Base-by-base conservation (phyloP, 2,329 filamentous ascomycete genomes). In the Verticillium alfalfae region DNA sequence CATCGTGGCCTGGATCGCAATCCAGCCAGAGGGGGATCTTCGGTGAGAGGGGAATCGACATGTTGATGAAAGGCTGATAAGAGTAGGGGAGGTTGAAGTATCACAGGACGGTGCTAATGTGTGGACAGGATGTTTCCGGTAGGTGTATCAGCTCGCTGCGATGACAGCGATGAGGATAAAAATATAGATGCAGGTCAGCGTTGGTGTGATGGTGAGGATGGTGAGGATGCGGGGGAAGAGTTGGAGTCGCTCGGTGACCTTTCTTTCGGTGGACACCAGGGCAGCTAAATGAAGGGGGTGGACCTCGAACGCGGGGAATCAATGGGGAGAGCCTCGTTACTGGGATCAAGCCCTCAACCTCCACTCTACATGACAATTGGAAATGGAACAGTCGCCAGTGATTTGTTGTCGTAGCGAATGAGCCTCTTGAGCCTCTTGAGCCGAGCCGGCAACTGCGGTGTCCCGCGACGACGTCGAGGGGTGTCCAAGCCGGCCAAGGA, bases 1-100 rank as follows among this genome's bases (percentile, higher is more conserved):
- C 88, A 84, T 92, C 89, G 69, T 86, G 82, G 65, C 84, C 84
- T 13, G 84, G 84, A 69, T 87, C 84, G 66, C 84, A 87, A 70
- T 87, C 84, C 66, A 87, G 74, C 84, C 84, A 87, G 63, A 87
- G 74, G 18, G 84, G 84, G 41, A 86, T 73, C 63, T 71, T 58
- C 12, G 64, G 31, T 3, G 58, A 38, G 31, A 45, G 73, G 64
- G 65, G 69, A 58, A 69, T 64, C 37, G 69, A 64, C 69, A 72
- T 71, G 37, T 45, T 41, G 18, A 26, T 8, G 3, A 22, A 5
- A 2, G n/a, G 45, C 2, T 52, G 45, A 26, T 37, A 37, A 37
- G 36, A 37, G 9, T 5, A 5, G 2, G 6, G 13, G 36, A 37
- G 36, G 36, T 37, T 9, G 36, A 37, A 7, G 9, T 9, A 37